Evolutionary conservation across 2,329 filamentous ascomycete genomes (phyloP).

Genomic region (Pseudogymnoascus sp.): DNA sequence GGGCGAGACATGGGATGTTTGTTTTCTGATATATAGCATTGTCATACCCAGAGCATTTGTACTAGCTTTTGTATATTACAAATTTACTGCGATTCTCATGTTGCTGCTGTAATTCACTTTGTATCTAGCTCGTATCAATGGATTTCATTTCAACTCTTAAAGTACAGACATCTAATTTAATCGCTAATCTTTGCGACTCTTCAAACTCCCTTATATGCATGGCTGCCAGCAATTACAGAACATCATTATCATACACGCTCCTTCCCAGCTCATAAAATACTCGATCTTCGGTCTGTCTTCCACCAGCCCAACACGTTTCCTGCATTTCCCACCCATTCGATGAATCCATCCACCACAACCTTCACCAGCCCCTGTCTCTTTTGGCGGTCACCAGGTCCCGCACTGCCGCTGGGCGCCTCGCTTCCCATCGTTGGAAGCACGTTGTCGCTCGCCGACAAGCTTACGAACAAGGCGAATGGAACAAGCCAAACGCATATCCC

Average conservation of each 20-base stretch:
- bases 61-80: constrained; percentile 3
- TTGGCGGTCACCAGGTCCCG: constrained; percentile 29
- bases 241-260: constrained; percentile 3
- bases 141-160: neutral
- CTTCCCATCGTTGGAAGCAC: constrained; percentile 87
- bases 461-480: constrained; percentile 91
- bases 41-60: constrained; percentile 6
- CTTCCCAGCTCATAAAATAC: constrained; percentile 18
- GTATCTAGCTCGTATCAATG: neutral
- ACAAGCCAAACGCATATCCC: constrained; percentile 95
- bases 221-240: neutral
- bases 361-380: constrained; percentile 59
- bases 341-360: constrained; percentile 50
- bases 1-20: too few species aligned
- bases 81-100: neutral
- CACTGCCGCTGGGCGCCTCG: constrained; percentile 41
- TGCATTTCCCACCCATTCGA: constrained; percentile 39
- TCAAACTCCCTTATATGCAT: constrained; percentile 4
- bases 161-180: neutral
- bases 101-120: too few species aligned
- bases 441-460: constrained; percentile 87
- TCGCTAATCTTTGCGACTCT: neutral
- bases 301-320: constrained; percentile 24
- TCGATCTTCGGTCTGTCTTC: constrained; percentile 21
- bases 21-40: constrained; percentile 2